Base-by-base conservation (phyloP, 2,329 filamentous ascomycete genomes). In the Huntiella moniliformis region DNA sequence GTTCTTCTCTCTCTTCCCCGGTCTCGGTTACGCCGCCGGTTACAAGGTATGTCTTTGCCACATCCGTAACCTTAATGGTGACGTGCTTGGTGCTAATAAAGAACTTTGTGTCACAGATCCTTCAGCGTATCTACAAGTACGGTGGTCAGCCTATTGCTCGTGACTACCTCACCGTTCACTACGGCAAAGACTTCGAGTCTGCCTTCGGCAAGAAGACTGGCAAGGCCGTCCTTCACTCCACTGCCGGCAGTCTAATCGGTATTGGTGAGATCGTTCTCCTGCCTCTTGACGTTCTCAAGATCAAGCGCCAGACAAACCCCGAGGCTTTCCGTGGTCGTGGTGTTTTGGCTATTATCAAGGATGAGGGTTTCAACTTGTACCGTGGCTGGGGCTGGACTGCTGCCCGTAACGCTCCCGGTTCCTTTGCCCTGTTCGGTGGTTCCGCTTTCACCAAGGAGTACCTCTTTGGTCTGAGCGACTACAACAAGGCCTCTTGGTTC, bases 261-360 rank as follows among this genome's bases (percentile, higher is more conserved):
- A 94, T 98, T 56, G 91, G 91, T 59, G 91, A 98, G 68, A 93
- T 98, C 53, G 75, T 98, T 49, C 75, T 98, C 28, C 74, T 98
- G 36, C 91, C 91, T 37, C 76, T 98, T 51, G 91, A 98, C 56
- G 88, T 98, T 35, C 74, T 98, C 52, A 98, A 98, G 75, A 98
- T 98, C 69, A 98, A 98, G 75, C 79, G 91, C 57, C 91, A 98
- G 69, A 98, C 91, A 54, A 98, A 98, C 71, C 91, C 91, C 36
- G 91, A 96, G 60, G 87, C 91, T 33, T 98, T 98, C 77, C 77
- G 86, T 54, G 88, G 88, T 55, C 82, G 91, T 57, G 91, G 91
- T 51, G 71, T 98, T 50, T 67, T 96, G 60, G 80, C 73, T 64
- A 96, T 98, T 53, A 73, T 98, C 51, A 73, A 75, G 49, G 91